Percentiles rank a stretch among this genome's conserved stretches.
Evolutionary conservation across 176 grass and related monocot species (phyloP).

Genomic region (Oryza meridionalis): DNA sequence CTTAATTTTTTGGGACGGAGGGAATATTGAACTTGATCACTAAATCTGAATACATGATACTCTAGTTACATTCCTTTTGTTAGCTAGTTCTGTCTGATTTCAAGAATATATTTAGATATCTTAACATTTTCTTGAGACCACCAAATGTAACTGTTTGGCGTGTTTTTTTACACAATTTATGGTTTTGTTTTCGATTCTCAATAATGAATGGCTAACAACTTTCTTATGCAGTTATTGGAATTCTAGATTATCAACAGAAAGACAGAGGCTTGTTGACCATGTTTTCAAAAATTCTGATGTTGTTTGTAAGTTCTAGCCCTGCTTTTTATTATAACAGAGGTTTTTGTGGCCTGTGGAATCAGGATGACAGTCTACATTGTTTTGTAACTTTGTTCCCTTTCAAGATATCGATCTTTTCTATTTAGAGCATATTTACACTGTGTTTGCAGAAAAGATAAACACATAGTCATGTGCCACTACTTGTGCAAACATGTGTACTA

Average conservation of each 20-base stretch:
- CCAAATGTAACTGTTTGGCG: conserved; percentile 22
- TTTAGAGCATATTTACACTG: not conserved
- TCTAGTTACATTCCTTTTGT: conserved; percentile 14
- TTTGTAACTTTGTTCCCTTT: not conserved
- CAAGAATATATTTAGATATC: not conserved
- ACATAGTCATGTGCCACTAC: not conserved
- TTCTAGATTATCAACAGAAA: conserved; percentile 86
- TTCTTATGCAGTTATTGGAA: conserved; percentile 84
- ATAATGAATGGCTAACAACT: conserved; percentile 18
- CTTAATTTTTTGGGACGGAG: too few species aligned
- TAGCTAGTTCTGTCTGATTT: not conserved
- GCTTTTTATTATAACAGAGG: not conserved
- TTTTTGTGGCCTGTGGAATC: conserved; percentile 19
- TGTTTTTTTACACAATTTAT: not conserved
- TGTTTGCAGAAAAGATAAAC: conserved; percentile 6
- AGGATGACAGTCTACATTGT: not conserved
- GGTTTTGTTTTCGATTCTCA: not conserved
- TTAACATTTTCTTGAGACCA: not conserved
- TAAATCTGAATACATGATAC: not conserved
- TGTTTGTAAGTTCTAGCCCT: conserved; percentile 72
- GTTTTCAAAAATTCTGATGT: conserved; percentile 73
- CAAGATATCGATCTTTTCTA: conserved; percentile 2
- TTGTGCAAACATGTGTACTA: not conserved
- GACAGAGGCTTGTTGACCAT: conserved; percentile 69
- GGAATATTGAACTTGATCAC: not conserved